Base-by-base conservation (phyloP, 2,329 filamentous ascomycete species). In the Phoma sp. region DNA sequence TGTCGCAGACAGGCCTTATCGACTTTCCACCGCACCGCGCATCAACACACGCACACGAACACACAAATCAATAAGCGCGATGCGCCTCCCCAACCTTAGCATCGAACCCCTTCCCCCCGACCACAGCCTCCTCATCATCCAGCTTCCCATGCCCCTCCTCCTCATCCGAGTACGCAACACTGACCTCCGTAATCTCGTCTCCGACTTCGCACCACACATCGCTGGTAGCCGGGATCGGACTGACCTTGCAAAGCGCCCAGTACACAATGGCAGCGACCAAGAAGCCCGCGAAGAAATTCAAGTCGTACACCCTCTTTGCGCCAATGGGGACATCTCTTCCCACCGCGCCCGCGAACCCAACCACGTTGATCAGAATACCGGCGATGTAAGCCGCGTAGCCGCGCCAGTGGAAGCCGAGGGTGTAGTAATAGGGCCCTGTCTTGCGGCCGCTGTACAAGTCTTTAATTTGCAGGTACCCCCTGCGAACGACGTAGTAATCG, bases 271-370 rank as follows among this genome's bases (percentile, higher is more conserved):
- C 79, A 0, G 90, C 84, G 9, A 96, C 83, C 41, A 91, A 79
- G 70, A 96, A 93, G 0, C 93, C 93, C 38, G 84, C 83, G 72
- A 97, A 96, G 79, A 93, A 97, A 75, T 96, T 96, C 65, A 97
- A 69, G 61, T 92, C 90, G 79, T 96, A 97, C 55, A 97, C 86
- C 69, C 96, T 96, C 0, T 83, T 86, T 0, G 93, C 93, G 1
- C 89, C 92, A 5, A 84, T 79, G 0, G 93, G 93, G 0, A 96
- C 91, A 0, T 77, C 69, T 18, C 72, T 75, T 0, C 91, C 91
- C 24, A 96, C 83, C 0, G 89, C 91, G 2, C 91, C 92, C 0
- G 87, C 91, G 62, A 97, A 97, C 0, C 93, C 93, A 4, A 96
- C 91, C 4, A 97, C 89, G 65, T 96, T 96, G 79, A 96, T 88